Evolutionary conservation across 2,329 filamentous ascomycete species (phyloP).

Genomic region (Thelonectria olida): DNA sequence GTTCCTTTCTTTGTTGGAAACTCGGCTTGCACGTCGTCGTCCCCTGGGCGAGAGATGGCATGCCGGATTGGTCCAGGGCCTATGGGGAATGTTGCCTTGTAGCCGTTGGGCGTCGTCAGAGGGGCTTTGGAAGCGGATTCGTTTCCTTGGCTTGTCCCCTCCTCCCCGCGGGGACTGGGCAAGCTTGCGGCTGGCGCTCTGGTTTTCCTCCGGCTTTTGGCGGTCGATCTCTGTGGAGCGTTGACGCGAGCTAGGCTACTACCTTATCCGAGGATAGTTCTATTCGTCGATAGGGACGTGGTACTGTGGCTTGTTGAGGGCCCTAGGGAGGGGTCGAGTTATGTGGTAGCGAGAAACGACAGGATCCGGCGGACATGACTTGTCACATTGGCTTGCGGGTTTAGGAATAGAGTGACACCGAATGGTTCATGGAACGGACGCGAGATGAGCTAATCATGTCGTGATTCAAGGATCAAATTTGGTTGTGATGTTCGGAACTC

Average conservation of each 20-base stretch:
- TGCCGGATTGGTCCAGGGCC: not conserved
- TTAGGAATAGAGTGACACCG: conserved; percentile 13
- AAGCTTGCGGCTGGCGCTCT: not conserved
- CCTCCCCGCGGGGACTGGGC: not conserved
- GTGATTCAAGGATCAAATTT: conserved; percentile 28
- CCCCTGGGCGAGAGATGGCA: not conserved
- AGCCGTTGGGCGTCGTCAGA: not conserved
- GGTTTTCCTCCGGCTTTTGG: not conserved
- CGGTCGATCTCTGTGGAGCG: not conserved
- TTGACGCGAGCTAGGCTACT: not conserved
- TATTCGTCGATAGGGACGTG: not conserved
- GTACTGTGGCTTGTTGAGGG: not conserved
- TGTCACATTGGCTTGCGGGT: conserved; percentile 21
- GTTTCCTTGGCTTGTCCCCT: not conserved
- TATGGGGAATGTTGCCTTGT: not conserved
- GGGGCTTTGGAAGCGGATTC: not conserved
- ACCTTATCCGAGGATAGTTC: not conserved
- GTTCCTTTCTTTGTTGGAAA: not conserved
- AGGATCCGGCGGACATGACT: conserved; percentile 17
- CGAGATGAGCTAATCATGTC: conserved; percentile 26
- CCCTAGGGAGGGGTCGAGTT: not conserved
- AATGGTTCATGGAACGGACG: conserved; percentile 7
- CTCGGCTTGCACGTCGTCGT: not conserved
- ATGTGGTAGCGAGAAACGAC: conserved; percentile 6
- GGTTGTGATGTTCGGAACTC: conserved; percentile 28